phyloP scores from a whole-genome alignment of 2,329 filamentous ascomycete species.

The Aspergillus phoenicis region DNA sequence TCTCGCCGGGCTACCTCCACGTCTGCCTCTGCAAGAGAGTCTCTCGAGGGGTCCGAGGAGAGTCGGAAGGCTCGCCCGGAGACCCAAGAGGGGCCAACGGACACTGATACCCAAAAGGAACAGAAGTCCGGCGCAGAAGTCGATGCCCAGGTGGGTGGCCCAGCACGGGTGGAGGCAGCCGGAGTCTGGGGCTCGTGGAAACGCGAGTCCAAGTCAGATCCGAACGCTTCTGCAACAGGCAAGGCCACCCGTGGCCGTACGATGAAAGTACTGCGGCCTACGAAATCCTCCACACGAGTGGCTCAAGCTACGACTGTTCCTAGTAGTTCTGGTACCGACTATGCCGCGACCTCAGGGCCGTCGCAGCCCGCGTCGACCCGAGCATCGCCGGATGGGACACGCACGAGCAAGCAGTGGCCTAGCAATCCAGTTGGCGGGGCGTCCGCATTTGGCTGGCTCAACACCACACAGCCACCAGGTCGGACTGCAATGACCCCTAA shows the following conservation, averaged over 20 bases:
- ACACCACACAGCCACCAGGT: conserved; percentile 41
- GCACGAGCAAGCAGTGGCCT: conserved; percentile 55
- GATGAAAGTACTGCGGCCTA: conserved; percentile 89
- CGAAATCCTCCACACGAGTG: conserved; percentile 58
- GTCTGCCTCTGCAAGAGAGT: conserved; percentile 27
- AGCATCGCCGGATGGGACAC: conserved; percentile 31
- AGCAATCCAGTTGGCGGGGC: conserved; percentile 88
- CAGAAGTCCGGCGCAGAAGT: conserved; percentile 31
- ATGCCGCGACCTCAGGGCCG: conserved; percentile 12
- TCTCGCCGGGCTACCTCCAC: conserved; percentile 32
- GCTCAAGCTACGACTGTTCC: conserved; percentile 29
- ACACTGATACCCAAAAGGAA: conserved; percentile 18
- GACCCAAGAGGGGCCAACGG: conserved; percentile 9
- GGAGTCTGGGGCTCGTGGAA: conserved; percentile 75
- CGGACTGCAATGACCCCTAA: conserved; percentile 22
- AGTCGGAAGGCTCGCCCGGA: conserved; percentile 23
- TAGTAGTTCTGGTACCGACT: conserved; percentile 16
- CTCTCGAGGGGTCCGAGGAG: conserved; percentile 28
- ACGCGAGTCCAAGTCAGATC: conserved; percentile 43
- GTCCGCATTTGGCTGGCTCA: conserved; percentile 93
- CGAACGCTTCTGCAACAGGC: conserved; percentile 55
- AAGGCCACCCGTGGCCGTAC: conserved; percentile 64
- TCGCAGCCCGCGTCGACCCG: conserved; percentile 23
- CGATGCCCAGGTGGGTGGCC: conserved; percentile 32
- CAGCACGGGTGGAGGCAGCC: conserved; percentile 43